Percentiles rank a stretch among this genome's conserved stretches.
phyloP scores from a whole-genome alignment of 1,139 yeast genomes.

The Blastobotrys raffinosifermentans region DNA sequence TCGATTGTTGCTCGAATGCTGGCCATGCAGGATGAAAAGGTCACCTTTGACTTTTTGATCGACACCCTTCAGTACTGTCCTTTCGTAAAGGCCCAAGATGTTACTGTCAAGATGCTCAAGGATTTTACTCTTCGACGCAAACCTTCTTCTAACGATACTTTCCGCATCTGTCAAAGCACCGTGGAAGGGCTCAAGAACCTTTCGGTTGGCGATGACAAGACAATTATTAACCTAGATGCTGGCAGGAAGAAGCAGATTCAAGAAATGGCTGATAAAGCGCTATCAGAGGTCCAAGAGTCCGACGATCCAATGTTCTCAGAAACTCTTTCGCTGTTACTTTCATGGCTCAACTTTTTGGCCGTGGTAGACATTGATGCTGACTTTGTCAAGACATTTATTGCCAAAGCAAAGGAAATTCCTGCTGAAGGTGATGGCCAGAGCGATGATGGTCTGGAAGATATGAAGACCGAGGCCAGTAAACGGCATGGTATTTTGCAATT shows the following conservation, averaged over 20 bases:
- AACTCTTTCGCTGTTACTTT: conserved; percentile 42
- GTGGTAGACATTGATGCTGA: conserved; percentile 34
- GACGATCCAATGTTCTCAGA: conserved; percentile 19
- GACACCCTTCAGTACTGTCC: conserved; percentile 71
- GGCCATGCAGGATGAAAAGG: conserved; percentile 49
- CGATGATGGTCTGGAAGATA: neutral
- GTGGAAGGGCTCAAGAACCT: no score
- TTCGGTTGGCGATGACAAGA: conserved; percentile 17
- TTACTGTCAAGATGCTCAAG: conserved; percentile 60
- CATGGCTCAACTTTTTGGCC: conserved; percentile 51
- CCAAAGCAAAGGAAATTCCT: neutral
- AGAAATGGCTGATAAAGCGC: conserved; percentile 35
- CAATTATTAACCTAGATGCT: conserved; percentile 34
- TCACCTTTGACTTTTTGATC: conserved; percentile 53
- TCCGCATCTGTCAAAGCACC: neutral
- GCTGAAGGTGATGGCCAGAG: neutral
- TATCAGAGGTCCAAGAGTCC: conserved; percentile 23
- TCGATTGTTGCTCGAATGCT: conserved; percentile 36
- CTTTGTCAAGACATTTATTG: conserved; percentile 13
- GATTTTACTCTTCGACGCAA: conserved; percentile 37
- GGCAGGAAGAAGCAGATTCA: conserved; percentile 39
- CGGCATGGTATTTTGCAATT: conserved; percentile 12
- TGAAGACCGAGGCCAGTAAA: conserved; percentile 2
- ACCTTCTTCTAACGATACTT: conserved; percentile 3
- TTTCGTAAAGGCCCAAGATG: conserved; percentile 51